Percentiles rank a stretch among this genome's conserved stretches.
These are phyloP conservation scores for Xylaria telfairii DNA, from an alignment of 495 filamentous ascomycete genomes.

Conservation along the genomic window DNA sequence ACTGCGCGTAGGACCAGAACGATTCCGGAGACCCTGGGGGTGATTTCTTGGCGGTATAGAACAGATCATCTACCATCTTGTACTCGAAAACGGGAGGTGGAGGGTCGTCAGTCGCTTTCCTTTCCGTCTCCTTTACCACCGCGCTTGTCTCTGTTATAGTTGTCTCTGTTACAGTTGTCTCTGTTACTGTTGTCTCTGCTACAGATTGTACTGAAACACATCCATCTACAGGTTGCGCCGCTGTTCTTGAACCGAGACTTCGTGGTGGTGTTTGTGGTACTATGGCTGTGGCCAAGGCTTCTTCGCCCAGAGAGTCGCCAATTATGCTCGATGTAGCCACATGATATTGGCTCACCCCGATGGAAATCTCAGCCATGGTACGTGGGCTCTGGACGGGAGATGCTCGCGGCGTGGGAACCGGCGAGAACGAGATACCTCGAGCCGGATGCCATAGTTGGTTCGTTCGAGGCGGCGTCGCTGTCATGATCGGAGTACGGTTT, in stretches of 20 bases:
- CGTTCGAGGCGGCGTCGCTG: constrained; percentile 31
- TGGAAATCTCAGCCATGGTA: constrained; percentile 2
- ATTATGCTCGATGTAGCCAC: constrained; percentile 5
- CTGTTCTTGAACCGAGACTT: too few species aligned
- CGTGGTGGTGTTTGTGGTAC: background rate
- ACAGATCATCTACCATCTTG: constrained; percentile 52
- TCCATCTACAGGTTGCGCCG: background rate
- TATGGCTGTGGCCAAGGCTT: background rate
- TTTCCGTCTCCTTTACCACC: background rate
- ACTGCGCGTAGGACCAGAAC: constrained; percentile 72
- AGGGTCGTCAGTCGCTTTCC: constrained; percentile 27
- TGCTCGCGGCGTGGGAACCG: constrained; percentile 24
- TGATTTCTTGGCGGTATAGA: constrained; percentile 51
- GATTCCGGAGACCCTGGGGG: constrained; percentile 49
- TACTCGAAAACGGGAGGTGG: constrained; percentile 48
- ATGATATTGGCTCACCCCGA: background rate
- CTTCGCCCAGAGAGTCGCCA: background rate
- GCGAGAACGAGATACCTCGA: constrained; percentile 49
- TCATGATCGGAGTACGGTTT: constrained; percentile 35
- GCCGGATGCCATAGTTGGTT: constrained; percentile 47
- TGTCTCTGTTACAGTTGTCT: too few species aligned
- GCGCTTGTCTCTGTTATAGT: background rate
- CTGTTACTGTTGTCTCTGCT: background rate
- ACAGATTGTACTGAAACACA: background rate
- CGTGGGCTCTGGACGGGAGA: constrained; percentile 23